These are phyloP conservation scores for Fusarium luffae DNA, from an alignment of 2,329 filamentous ascomycete species.

Conservation along the genomic window DNA sequence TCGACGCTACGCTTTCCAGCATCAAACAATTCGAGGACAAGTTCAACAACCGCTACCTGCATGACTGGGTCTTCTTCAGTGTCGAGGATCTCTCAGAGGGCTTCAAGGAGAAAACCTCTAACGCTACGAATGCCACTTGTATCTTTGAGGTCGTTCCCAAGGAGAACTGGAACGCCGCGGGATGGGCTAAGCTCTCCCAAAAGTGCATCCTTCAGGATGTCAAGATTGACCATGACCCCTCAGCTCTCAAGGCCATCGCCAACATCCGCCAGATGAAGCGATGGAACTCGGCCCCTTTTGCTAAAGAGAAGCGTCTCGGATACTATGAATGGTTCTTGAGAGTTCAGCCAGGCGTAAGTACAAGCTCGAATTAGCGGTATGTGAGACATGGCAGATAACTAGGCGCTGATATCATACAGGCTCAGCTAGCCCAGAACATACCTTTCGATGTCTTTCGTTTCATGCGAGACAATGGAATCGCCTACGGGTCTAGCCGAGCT, in stretches of 20 bases:
- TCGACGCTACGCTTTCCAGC: slow-evolving; percentile 47
- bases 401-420: slow-evolving; percentile 49
- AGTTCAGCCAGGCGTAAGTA: slow-evolving; percentile 68
- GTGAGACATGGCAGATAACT: not conserved
- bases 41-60: slow-evolving; percentile 86
- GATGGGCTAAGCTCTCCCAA: slow-evolving; percentile 26
- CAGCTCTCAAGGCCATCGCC: slow-evolving; percentile 8
- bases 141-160: slow-evolving; percentile 78
- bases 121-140: slow-evolving; percentile 76
- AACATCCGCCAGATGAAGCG: slow-evolving; percentile 77
- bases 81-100: slow-evolving; percentile 80
- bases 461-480: slow-evolving; percentile 86
- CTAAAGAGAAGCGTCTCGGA: slow-evolving; percentile 77
- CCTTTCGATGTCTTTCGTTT: slow-evolving; percentile 88
- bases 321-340: slow-evolving; percentile 70
- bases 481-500: slow-evolving; percentile 73
- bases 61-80: slow-evolving; percentile 92
- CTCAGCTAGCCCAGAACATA: slow-evolving; percentile 68
- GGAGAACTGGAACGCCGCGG: slow-evolving; percentile 79
- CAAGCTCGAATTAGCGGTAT: not conserved
- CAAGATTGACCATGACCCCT: not conserved
- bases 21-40: slow-evolving; percentile 66
- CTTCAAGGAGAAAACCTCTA: slow-evolving; percentile 76
- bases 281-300: slow-evolving; percentile 87
- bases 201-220: not conserved